A percentile compares a stretch with the other conserved stretches of the same genome.
These are phyloP conservation scores for Claviceps sorghi DNA, from an alignment of 2,329 filamentous ascomycete genomes.

Conservation along the genomic window DNA sequence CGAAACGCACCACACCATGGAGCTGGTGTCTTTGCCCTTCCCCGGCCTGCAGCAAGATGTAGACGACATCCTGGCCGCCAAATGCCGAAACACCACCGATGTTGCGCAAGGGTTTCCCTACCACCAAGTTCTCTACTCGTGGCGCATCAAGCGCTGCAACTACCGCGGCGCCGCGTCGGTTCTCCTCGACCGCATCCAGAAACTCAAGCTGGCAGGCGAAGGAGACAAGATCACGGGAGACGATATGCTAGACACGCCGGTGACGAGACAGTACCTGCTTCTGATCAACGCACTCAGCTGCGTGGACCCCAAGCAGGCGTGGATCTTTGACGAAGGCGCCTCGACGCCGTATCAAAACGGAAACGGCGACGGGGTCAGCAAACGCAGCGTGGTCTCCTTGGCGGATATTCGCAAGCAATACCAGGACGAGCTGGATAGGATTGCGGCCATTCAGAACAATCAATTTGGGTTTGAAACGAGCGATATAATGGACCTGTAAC, in stretches of 20 bases:
- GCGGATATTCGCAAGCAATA: constrained; percentile 81
- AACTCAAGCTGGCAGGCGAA: constrained; percentile 43
- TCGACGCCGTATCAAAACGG: constrained; percentile 12
- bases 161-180: constrained; percentile 64
- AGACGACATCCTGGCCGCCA: constrained; percentile 60
- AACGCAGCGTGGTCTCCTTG: constrained; percentile 69
- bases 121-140: constrained; percentile 81
- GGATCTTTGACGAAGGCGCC: constrained; percentile 43
- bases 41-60: constrained; percentile 62
- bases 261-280: constrained; percentile 68
- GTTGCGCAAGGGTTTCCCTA: constrained; percentile 59
- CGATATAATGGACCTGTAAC: constrained; percentile 36
- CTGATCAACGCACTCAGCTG: constrained; percentile 88
- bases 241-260: constrained; percentile 46
- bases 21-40: constrained; percentile 65
- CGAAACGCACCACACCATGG: constrained; percentile 47
- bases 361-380: constrained; percentile 19
- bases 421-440: constrained; percentile 75
- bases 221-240: constrained; percentile 40
- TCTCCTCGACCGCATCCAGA: constrained; percentile 48
- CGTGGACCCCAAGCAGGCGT: constrained; percentile 65
- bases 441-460: constrained; percentile 76
- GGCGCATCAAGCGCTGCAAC: constrained; percentile 70
- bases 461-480: constrained; percentile 62
- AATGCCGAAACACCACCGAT: constrained; percentile 55